A percentile compares a stretch with the other conserved stretches of the same genome.
These are phyloP conservation scores for Elymus sibiricus DNA, from an alignment of 176 grass and related monocot species.

Conservation along the genomic window DNA sequence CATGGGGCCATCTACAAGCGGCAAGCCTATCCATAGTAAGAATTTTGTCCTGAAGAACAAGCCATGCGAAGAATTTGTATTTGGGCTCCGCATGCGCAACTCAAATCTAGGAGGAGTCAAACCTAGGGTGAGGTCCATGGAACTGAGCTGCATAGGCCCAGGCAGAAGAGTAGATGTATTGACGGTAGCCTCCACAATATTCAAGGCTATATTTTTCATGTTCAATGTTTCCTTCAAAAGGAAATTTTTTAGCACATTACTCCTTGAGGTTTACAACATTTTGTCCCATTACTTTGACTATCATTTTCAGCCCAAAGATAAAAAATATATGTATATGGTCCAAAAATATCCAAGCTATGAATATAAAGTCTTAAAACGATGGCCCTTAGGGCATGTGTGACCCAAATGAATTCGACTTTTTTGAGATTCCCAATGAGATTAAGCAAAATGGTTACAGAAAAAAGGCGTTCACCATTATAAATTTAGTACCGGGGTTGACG, in stretches of 20 bases:
- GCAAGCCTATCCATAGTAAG: too few species aligned
- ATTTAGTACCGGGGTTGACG: not conserved
- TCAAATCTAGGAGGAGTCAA: too few species aligned
- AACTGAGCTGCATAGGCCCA: too few species aligned
- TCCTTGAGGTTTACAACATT: not conserved
- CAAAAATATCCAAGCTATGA: too few species aligned
- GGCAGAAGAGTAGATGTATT: too few species aligned
- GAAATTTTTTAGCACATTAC: not conserved
- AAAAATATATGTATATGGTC: not conserved
- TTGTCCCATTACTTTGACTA: not conserved
- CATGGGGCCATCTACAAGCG: too few species aligned
- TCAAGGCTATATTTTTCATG: not conserved
- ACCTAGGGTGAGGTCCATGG: too few species aligned
- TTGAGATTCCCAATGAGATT: not conserved
- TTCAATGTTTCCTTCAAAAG: not conserved
- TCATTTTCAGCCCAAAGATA: not conserved
- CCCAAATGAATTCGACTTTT: not conserved
- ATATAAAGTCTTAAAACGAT: not conserved
- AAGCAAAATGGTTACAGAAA: not conserved
- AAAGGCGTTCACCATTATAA: not conserved
- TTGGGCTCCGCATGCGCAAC: too few species aligned
- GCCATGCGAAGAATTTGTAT: too few species aligned
- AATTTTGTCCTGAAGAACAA: too few species aligned
- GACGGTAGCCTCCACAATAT: not conserved
- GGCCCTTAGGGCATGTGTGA: not conserved